A percentile compares a stretch with the other conserved stretches of the same genome.
Conservation (phyloP, 306 rosid species). For the Casuarina glauca region DNA sequence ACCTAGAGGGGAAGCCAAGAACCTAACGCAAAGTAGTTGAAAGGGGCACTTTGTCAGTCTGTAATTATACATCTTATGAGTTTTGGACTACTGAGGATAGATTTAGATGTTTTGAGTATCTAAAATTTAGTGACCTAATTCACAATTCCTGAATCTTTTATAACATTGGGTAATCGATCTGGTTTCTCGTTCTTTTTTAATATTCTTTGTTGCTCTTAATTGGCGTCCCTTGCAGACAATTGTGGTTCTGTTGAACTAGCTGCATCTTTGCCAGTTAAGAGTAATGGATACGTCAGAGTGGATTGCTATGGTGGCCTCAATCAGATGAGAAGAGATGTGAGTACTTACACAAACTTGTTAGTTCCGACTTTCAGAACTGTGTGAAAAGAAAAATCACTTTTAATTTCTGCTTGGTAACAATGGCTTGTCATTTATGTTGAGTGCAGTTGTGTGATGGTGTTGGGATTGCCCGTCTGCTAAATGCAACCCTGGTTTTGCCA, state of each 20-base stretch:
- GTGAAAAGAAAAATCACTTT: neutral
- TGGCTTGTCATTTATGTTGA: slow-evolving; percentile 20
- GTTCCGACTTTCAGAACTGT: slow-evolving; percentile 18
- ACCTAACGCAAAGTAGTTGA: neutral
- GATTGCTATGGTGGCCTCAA: slow-evolving; percentile 98
- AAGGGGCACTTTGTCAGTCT: neutral
- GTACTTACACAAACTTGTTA: slow-evolving; percentile 28
- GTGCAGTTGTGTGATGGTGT: slow-evolving; percentile 94
- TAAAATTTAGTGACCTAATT: slow-evolving; percentile 3
- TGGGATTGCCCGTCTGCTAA: slow-evolving; percentile 78
- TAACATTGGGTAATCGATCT: slow-evolving; percentile 3
- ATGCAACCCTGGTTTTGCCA: slow-evolving; percentile 83
- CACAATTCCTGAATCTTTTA: neutral
- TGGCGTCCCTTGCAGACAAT: slow-evolving; percentile 85
- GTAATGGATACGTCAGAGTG: slow-evolving; percentile 83
- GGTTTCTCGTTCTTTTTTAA: slow-evolving; percentile 28
- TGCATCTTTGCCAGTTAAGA: slow-evolving; percentile 76
- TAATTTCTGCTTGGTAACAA: slow-evolving; percentile 20
- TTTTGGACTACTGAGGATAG: slow-evolving; percentile 1
- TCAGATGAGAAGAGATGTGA: slow-evolving; percentile 96
- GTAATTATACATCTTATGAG: neutral
- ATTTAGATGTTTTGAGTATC: slow-evolving; percentile 9
- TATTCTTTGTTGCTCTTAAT: slow-evolving; percentile 62
- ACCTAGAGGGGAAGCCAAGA: neutral
- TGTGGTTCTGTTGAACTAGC: slow-evolving; percentile 63